Percentiles rank a stretch among this genome's conserved stretches.
phyloP scores from a whole-genome alignment of 352 stramenopile genomes.

The Phytopythium sindhum region DNA sequence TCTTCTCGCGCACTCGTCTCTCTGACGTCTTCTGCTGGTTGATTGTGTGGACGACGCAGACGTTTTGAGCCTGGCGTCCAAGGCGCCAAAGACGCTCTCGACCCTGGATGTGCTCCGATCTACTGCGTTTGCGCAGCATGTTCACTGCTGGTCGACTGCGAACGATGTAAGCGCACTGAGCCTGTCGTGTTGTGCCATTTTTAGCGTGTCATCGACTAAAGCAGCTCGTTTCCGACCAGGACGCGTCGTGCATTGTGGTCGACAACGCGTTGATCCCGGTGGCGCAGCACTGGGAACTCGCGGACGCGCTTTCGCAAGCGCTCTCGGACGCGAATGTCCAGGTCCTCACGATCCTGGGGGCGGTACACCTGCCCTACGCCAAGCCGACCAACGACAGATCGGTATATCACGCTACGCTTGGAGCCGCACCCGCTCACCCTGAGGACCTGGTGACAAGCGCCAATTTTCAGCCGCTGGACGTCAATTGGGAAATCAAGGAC shows the following conservation, averaged over 20 bases:
- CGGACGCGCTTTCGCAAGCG: slow-evolving; percentile 37
- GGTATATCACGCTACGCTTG: slow-evolving; percentile 40
- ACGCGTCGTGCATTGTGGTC: slow-evolving; percentile 36
- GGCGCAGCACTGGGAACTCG: slow-evolving; percentile 35
- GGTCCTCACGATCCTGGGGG: slow-evolving; percentile 39
- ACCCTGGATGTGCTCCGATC: not conserved
- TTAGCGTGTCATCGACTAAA: not conserved
- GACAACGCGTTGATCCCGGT: slow-evolving; percentile 20
- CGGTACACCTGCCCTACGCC: slow-evolving; percentile 59
- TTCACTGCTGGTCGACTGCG: slow-evolving; percentile 5
- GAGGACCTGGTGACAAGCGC: slow-evolving; percentile 6
- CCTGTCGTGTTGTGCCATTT: too few relatives aligned
- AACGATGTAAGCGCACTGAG: not conserved
- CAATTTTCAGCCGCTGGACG: slow-evolving; percentile 19
- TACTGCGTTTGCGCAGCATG: slow-evolving; percentile 7
- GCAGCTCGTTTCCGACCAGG: not conserved
- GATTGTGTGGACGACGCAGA: slow-evolving; percentile 13
- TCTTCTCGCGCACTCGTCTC: not conserved
- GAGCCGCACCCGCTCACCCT: slow-evolving; percentile 3
- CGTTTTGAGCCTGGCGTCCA: slow-evolving; percentile 28
- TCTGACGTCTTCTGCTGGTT: not conserved
- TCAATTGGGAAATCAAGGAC: slow-evolving; percentile 52
- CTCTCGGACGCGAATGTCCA: slow-evolving; percentile 33
- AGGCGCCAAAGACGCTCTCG: slow-evolving; percentile 7
- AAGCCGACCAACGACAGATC: slow-evolving; percentile 30